phyloP scores from a whole-genome alignment of 176 grass and related monocot genomes.

The Avena atlantica region DNA sequence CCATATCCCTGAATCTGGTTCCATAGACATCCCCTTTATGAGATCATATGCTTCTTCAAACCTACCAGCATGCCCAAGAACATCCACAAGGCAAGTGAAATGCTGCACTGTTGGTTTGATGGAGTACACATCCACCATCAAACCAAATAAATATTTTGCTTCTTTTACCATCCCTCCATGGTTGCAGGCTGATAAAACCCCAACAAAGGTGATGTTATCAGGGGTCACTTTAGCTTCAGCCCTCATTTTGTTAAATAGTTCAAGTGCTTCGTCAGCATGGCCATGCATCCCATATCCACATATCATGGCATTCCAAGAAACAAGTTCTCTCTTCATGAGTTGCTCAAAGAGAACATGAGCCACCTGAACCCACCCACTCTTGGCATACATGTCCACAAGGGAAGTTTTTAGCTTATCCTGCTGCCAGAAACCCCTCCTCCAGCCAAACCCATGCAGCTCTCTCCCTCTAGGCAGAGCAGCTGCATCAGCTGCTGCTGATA shows the following conservation, averaged over 20 bases:
- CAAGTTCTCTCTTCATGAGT: conserved; percentile 50
- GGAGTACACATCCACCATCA: conserved; percentile 61
- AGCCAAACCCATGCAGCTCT: conserved; percentile 75
- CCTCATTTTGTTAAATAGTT: conserved; percentile 61
- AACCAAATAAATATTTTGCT: conserved; percentile 59
- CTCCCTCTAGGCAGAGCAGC: conserved; percentile 72
- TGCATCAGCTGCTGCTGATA: conserved; percentile 59
- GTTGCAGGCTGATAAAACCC: conserved; percentile 75
- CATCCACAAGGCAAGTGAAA: conserved; percentile 80
- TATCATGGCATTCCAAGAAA: conserved; percentile 89
- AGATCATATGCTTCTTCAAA: conserved; percentile 68
- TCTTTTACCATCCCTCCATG: conserved; percentile 66
- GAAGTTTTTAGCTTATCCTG: conserved; percentile 78
- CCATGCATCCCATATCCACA: conserved; percentile 81
- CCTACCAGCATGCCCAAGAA: conserved; percentile 68
- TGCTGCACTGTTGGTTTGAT: conserved; percentile 70
- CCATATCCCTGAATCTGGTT: conserved; percentile 79
- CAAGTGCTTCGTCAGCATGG: conserved; percentile 55
- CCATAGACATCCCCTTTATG: conserved; percentile 63
- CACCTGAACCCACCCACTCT: conserved; percentile 63
- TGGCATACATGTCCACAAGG: conserved; percentile 82
- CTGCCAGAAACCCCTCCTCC: conserved; percentile 58
- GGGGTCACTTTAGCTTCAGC: conserved; percentile 48
- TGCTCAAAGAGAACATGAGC: conserved; percentile 70
- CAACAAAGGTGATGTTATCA: conserved; percentile 78